Conservation (phyloP, 768 basidiomycete species). For the Rhodotorula sphaerocarpa region DNA sequence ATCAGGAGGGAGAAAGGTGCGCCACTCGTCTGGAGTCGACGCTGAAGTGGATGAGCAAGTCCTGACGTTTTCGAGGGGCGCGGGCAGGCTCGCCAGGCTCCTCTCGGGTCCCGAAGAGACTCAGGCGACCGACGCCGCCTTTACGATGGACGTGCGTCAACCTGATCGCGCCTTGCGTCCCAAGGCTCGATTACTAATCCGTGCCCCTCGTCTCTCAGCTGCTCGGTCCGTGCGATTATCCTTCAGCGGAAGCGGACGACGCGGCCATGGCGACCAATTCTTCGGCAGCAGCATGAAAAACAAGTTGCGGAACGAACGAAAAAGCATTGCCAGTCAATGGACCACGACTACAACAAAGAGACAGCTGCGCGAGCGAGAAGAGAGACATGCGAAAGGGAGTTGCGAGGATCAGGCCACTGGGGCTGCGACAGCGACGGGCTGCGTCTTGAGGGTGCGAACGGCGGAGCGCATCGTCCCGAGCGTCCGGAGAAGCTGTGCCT, state of each 20-base stretch:
- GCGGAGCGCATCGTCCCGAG: conserved; percentile 8
- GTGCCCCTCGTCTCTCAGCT: neutral
- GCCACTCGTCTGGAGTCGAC: neutral
- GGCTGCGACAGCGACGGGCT: too few species aligned
- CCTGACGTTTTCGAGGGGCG: neutral
- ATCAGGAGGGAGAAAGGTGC: conserved; percentile 21
- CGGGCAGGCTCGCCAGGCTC: conserved; percentile 6
- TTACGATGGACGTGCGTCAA: conserved; percentile 25
- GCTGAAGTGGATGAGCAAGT: too few species aligned
- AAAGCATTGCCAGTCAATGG: too few species aligned
- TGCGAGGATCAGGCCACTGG: too few species aligned
- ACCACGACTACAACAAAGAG: too few species aligned
- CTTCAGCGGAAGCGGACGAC: neutral
- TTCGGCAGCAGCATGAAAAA: too few species aligned
- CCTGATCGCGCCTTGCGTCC: too few species aligned
- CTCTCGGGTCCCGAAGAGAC: neutral
- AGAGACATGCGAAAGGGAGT: too few species aligned
- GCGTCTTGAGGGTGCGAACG: too few species aligned
- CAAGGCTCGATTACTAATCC: too few species aligned
- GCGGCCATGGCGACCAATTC: neutral
- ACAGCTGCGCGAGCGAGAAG: too few species aligned
- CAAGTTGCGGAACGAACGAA: too few species aligned
- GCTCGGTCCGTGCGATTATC: conserved; percentile 7
- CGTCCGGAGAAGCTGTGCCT: conserved; percentile 22
- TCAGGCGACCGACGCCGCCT: neutral